Conservation (phyloP, 2,329 filamentous ascomycete species). For the Phialophora chinensis region DNA sequence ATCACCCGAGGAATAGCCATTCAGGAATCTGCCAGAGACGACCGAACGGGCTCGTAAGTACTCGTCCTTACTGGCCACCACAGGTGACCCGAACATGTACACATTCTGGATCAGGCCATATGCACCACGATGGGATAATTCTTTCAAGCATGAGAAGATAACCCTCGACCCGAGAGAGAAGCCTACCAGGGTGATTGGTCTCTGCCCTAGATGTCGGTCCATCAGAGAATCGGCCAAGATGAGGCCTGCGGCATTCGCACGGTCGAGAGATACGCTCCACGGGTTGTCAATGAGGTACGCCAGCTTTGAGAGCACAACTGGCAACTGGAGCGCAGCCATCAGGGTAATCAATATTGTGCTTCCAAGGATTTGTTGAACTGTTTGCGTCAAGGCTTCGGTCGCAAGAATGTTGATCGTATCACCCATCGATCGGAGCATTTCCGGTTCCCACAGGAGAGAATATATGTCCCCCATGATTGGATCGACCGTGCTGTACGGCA, state of each 20-base stretch:
- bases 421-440: constrained; percentile 97
- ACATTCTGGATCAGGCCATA: constrained; percentile 92
- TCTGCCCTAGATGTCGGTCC: constrained; percentile 85
- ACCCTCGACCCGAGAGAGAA: constrained; percentile 92
- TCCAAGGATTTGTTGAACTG: constrained; percentile 91
- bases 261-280: constrained; percentile 94
- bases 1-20: constrained; percentile 91
- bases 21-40: constrained; percentile 90
- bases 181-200: constrained; percentile 90
- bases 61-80: constrained; percentile 91
- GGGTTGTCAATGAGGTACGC: constrained; percentile 98
- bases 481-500: constrained; percentile 95
- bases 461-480: constrained; percentile 98
- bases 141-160: constrained; percentile 88
- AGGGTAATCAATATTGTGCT: constrained; percentile 85
- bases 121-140: constrained; percentile 82
- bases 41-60: constrained; percentile 81
- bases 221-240: constrained; percentile 94
- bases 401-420: constrained; percentile 98
- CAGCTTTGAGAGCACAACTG: constrained; percentile 88
- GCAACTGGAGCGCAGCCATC: constrained; percentile 93
- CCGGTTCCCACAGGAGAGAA: constrained; percentile 95
- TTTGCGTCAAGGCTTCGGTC: constrained; percentile 96
- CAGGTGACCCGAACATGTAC: constrained; percentile 89
- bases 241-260: constrained; percentile 84